phyloP scores from a whole-genome alignment of 768 basidiomycete species.

The Suillus decipiens region DNA sequence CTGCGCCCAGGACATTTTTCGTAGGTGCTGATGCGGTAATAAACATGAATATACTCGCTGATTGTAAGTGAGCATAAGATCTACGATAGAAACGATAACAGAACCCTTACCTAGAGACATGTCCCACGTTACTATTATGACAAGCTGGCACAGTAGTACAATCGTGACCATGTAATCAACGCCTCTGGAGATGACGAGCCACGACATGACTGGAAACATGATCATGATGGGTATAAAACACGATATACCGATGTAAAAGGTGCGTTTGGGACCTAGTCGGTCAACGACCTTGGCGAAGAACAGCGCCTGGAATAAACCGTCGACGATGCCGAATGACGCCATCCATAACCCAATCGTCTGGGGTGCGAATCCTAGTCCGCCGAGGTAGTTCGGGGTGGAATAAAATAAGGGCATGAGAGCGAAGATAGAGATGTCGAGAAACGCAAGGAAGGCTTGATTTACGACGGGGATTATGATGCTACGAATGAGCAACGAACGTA shows the following conservation, averaged over 20 bases:
- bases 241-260: slow-evolving; percentile 21
- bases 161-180: slow-evolving; percentile 46
- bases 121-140: slow-evolving; percentile 48
- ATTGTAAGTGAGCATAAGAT: not conserved
- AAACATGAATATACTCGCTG: slow-evolving; percentile 35
- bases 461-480: slow-evolving; percentile 27
- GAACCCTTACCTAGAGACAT: slow-evolving; percentile 55
- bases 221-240: slow-evolving; percentile 25
- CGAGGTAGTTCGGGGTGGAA: slow-evolving; percentile 25
- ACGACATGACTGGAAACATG: slow-evolving; percentile 25
- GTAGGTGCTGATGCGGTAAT: slow-evolving; percentile 32
- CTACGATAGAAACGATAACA: not conserved
- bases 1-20: slow-evolving; percentile 45
- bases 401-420: slow-evolving; percentile 33
- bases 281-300: slow-evolving; percentile 27
- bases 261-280: slow-evolving; percentile 24
- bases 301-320: slow-evolving; percentile 27
- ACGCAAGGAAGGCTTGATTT: slow-evolving; percentile 31
- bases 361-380: slow-evolving; percentile 31
- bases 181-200: slow-evolving; percentile 13
- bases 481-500: slow-evolving; percentile 21
- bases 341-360: slow-evolving; percentile 28
- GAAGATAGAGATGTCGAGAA: slow-evolving; percentile 28
- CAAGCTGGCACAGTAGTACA: slow-evolving; percentile 47
- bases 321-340: slow-evolving; percentile 23